Conservation (phyloP, 495 filamentous ascomycete species). For the Trypethelium eluteriae region DNA sequence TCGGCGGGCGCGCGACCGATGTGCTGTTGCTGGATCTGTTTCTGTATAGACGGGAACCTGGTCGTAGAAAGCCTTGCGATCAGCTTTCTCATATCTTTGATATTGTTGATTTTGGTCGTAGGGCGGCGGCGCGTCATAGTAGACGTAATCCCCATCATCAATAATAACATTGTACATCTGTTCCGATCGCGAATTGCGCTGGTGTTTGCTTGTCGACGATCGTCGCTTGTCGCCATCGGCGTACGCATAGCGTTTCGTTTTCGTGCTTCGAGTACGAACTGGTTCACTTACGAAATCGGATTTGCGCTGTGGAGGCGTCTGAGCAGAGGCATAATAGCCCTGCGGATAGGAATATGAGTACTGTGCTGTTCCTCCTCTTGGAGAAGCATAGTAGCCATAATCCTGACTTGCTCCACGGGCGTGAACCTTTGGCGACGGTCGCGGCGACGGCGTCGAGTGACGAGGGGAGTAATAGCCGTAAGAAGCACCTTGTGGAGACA, state of each 20-base stretch:
- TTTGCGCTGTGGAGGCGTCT: conserved; percentile 33
- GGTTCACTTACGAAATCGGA: conserved; percentile 39
- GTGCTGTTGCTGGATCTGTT: conserved; percentile 22
- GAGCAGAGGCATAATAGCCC: conserved; percentile 29
- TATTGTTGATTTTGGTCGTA: conserved; percentile 36
- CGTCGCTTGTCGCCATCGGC: conserved; percentile 25
- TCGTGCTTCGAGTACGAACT: conserved; percentile 28
- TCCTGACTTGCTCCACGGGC: conserved; percentile 33
- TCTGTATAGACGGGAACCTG: conserved; percentile 38
- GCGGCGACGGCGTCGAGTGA: conserved; percentile 29
- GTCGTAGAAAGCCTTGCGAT: conserved; percentile 34
- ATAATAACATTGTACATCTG: conserved; percentile 29
- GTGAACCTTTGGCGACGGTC: conserved; percentile 34
- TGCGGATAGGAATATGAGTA: conserved; percentile 30
- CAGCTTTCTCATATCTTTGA: conserved; percentile 26
- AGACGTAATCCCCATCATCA: conserved; percentile 28
- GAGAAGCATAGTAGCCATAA: conserved; percentile 27
- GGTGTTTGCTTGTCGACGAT: conserved; percentile 32
- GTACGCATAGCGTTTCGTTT: conserved; percentile 20
- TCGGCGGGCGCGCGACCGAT: conserved; percentile 27
- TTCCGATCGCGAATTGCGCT: conserved; percentile 27
- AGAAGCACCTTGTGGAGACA: conserved; percentile 29
- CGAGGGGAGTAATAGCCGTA: conserved; percentile 36
- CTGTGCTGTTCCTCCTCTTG: conserved; percentile 25
- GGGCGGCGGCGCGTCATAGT: conserved; percentile 35